These are phyloP conservation scores for Microsporum canis DNA, from an alignment of 2,329 filamentous ascomycete species.

Conservation along the genomic window DNA sequence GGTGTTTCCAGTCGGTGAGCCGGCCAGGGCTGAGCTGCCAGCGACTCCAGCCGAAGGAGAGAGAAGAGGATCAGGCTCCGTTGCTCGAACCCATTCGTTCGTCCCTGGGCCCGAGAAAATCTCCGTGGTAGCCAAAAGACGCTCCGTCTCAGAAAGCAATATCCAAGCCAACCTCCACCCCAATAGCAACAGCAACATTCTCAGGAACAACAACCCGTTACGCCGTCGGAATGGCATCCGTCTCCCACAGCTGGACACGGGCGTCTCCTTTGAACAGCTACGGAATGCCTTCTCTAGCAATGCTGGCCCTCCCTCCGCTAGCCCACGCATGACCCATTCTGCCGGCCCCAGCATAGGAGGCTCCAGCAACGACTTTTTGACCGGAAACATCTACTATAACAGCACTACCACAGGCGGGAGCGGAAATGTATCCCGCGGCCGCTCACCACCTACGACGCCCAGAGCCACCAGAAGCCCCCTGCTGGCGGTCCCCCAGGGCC, in stretches of 20 bases:
- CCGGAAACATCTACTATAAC: neutral
- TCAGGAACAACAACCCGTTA: slow-evolving; percentile 6
- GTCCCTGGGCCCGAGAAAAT: slow-evolving; percentile 13
- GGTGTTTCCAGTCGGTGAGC: neutral
- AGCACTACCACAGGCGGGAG: neutral
- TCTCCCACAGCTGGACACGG: slow-evolving; percentile 17
- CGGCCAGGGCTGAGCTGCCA: neutral
- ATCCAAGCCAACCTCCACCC: slow-evolving; percentile 5
- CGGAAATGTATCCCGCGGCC: neutral
- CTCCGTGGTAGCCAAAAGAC: slow-evolving; percentile 11
- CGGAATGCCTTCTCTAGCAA: neutral
- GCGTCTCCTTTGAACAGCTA: neutral
- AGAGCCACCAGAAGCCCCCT: neutral
- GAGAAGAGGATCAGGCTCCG: neutral
- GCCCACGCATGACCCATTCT: slow-evolving; percentile 8
- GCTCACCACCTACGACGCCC: neutral
- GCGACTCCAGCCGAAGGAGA: neutral
- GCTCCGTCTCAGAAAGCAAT: slow-evolving; percentile 14
- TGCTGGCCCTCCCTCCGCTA: neutral
- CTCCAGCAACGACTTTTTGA: neutral
- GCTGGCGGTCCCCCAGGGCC: slow-evolving; percentile 11
- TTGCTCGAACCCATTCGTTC: slow-evolving; percentile 13
- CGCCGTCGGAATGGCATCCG: slow-evolving; percentile 16
- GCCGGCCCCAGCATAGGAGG: slow-evolving; percentile 13
- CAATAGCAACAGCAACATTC: neutral